Evolutionary conservation across 2,329 filamentous ascomycete species (phyloP), one percentile per base, ranked within the genome.

Genomic region (Lachnellula willkommii): DNA sequence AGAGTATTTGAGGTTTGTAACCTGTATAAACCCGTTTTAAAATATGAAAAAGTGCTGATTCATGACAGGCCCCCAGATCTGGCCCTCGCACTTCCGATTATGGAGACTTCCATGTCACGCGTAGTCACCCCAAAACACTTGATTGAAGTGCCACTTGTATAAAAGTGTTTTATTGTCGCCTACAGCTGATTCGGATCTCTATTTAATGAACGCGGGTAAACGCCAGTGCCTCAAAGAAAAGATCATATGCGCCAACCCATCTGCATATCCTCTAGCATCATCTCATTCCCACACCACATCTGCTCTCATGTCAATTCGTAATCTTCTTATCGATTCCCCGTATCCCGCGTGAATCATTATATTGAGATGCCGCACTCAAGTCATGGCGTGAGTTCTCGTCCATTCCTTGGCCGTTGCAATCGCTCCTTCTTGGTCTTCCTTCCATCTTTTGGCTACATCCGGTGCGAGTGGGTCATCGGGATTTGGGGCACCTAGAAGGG

Each of bases 391-490:
- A 28, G 67, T 70, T 58, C 64, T 80, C 12, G 94, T 97, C 93
- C 94, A 97, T 68, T 96, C 90, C 69, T 82, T 87, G 15, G 93
- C 93, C 7, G 91, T 97, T 63, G 88, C 85, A 66, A 99, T 97
- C 24, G 94, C 94, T 48, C 89, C 90, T 62, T 85, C 85, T 74
- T 97, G 90, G 69, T 99, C 87, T 69, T 97, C 91, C 77, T 97
- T 96, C 94, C 94, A 99, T 70, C 88, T 87, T 78, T 97, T 95
- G 37, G 94, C 94, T 43, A 99, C 94, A 63, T 99, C 93, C 70
- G 96, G 95, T 50, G 94, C 95, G 43, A 99, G 83, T n/a, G 94
- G 95, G 70, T 99, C 94, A 69, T 99, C 94, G 32, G 95, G 94
- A 74, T 99, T 99, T 14, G 94, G 94, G 5, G 94, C 93, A 46